Base-by-base conservation (phyloP, 345 rosid genomes). In the Dipteronia sinensis region DNA sequence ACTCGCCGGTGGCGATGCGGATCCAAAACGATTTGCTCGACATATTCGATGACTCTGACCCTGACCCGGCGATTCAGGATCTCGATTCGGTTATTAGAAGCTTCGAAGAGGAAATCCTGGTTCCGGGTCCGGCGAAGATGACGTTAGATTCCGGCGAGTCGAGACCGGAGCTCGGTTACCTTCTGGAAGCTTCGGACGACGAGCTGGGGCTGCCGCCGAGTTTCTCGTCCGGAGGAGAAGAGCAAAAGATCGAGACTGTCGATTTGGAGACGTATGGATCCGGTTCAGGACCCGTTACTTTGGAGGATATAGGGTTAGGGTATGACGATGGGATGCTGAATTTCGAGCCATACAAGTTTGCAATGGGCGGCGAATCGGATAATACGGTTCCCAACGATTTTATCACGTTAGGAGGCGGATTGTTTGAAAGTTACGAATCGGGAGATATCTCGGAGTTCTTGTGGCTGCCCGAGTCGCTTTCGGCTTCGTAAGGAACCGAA, bases 141-240 rank as follows among this genome's bases (percentile, higher is more conserved):
- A 1, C 59, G 22, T 56, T 81, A 1, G 74, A n/a, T 10, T 49
- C 80, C 78, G 83, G 76, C 5, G 87, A 73, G 10, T 70, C 85
- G 38, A 88, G 63, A 84, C 84, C 86, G 47, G 97, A 88, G 62
- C 89, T 94, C 0, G 97, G 97, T 0, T 93, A 87, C 65, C 92
- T 93, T 17, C 77, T 89, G 6, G 95, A 91, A 59, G 97, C 97
- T 34, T 91, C 98, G 10, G 97, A 90, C 56, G 94, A 94, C 13
- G 97, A 94, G 85, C 89, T 94, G 1, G 97, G 97, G 15, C 81
- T 94, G 62, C 97, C 95, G 44, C 93, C 97, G 29, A 79, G 81
- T 23, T 79, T 86, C 53, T 76, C 86, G 1, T 7, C 74, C 22
- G 80, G 34, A 9, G 85, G 27, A 10, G 85, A 80, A 7, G 87